phyloP scores from a whole-genome alignment of 2,329 filamentous ascomycete genomes.

The Alternaria sp. region DNA sequence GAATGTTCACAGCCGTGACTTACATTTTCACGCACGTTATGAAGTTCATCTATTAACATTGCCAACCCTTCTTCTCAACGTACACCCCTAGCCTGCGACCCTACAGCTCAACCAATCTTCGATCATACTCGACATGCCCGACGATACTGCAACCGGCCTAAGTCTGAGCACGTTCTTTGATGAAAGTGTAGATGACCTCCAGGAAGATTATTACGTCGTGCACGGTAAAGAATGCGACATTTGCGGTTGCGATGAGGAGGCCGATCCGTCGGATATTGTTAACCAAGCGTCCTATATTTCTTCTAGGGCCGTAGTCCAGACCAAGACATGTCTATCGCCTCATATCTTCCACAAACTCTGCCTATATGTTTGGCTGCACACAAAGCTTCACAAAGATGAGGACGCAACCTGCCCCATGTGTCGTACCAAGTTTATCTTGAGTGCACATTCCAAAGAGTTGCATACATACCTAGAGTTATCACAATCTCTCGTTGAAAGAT shows the following conservation, averaged over 20 bases:
- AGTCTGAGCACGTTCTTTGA: neutral
- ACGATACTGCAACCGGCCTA: neutral
- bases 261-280: neutral
- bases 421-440: neutral
- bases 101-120: neutral
- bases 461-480: neutral
- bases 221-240: neutral
- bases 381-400: neutral
- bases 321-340: neutral
- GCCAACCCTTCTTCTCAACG: neutral
- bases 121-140: neutral
- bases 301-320: neutral
- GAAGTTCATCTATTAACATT: neutral
- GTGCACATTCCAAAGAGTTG: neutral
- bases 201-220: neutral
- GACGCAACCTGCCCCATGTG: slow-evolving; percentile 1
- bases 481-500: neutral
- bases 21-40: neutral
- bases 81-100: neutral
- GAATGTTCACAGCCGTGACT: neutral
- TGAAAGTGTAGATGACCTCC: neutral
- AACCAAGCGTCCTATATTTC: neutral
- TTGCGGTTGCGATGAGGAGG: neutral
- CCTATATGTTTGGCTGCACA: neutral
- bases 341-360: slow-evolving; percentile 4